Percentiles rank a stretch among this genome's conserved stretches.
Conservation (phyloP, 106 monocot genomes). For the Agapanthus africanus region DNA sequence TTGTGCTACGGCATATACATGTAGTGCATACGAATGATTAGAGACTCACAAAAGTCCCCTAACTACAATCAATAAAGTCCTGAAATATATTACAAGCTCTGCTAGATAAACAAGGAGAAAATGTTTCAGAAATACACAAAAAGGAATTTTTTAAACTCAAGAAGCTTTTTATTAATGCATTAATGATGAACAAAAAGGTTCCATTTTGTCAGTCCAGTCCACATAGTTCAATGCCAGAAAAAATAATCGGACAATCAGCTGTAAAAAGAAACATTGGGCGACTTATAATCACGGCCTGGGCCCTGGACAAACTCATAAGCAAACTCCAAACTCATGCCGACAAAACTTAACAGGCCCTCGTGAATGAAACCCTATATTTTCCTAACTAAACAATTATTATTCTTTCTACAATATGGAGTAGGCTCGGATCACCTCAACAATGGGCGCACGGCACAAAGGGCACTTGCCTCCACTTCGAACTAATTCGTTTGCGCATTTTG, state of each 20-base stretch:
- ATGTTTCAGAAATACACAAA: neutral
- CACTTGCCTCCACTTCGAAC: slow-evolving; percentile 79
- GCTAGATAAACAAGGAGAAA: no score
- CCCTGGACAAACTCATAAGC: slow-evolving; percentile 2
- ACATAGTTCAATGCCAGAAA: neutral
- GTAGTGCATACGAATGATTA: no score
- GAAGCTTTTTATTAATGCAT: slow-evolving; percentile 1
- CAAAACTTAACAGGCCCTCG: neutral
- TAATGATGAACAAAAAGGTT: neutral
- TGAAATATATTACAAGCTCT: no score
- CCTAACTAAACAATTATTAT: slow-evolving; percentile 2
- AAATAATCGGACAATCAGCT: slow-evolving; percentile 4
- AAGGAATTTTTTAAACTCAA: neutral
- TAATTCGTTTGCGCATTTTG: slow-evolving; percentile 87
- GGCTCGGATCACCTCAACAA: slow-evolving; percentile 92
- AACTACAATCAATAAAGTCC: no score
- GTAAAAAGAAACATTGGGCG: neutral
- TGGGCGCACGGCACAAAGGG: slow-evolving; percentile 94
- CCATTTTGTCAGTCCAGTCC: neutral
- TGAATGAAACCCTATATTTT: neutral
- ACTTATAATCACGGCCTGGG: neutral
- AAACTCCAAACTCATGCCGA: neutral
- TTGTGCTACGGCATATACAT: no score
- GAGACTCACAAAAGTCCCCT: no score
- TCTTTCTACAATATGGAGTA: slow-evolving; percentile 70